These are phyloP conservation scores for Fusarium protoensiforme DNA, from an alignment of 2,329 filamentous ascomycete genomes.

Conservation along the genomic window DNA sequence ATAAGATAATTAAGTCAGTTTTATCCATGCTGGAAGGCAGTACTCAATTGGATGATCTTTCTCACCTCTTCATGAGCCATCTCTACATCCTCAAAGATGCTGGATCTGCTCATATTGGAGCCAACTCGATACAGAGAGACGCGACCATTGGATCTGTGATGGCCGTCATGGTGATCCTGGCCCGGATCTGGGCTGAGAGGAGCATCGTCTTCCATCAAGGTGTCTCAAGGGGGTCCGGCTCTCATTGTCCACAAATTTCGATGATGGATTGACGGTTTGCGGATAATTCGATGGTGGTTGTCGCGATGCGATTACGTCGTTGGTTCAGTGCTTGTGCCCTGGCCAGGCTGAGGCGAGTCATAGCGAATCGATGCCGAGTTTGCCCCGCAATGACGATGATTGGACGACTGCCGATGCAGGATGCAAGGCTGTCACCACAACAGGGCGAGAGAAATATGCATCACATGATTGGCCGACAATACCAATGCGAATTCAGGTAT, in stretches of 20 bases:
- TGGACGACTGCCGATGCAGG: constrained; percentile 13
- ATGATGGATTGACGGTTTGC: constrained; percentile 20
- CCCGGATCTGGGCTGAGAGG: constrained; percentile 27
- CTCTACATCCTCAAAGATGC: constrained; percentile 94
- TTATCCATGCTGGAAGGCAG: neutral
- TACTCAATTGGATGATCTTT: neutral
- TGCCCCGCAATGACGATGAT: constrained; percentile 30
- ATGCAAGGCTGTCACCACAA: constrained; percentile 23
- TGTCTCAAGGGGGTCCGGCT: constrained; percentile 11
- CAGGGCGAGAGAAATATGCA: neutral
- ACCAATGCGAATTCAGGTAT: neutral
- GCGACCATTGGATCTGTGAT: constrained; percentile 35
- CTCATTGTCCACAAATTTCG: constrained; percentile 30
- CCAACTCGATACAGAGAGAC: constrained; percentile 69
- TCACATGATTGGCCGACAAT: neutral
- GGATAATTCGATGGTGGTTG: constrained; percentile 14
- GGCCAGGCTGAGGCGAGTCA: constrained; percentile 36
- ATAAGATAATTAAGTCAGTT: constrained; percentile 14
- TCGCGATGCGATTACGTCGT: constrained; percentile 39
- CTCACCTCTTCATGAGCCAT: constrained; percentile 95
- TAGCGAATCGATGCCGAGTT: constrained; percentile 25
- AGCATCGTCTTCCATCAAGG: constrained; percentile 45
- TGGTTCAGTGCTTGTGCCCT: constrained; percentile 28
- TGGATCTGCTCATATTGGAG: constrained; percentile 79
- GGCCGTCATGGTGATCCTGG: constrained; percentile 30